Conservation (phyloP, 352 stramenopile species). For the Globisporangium orthogonon region DNA sequence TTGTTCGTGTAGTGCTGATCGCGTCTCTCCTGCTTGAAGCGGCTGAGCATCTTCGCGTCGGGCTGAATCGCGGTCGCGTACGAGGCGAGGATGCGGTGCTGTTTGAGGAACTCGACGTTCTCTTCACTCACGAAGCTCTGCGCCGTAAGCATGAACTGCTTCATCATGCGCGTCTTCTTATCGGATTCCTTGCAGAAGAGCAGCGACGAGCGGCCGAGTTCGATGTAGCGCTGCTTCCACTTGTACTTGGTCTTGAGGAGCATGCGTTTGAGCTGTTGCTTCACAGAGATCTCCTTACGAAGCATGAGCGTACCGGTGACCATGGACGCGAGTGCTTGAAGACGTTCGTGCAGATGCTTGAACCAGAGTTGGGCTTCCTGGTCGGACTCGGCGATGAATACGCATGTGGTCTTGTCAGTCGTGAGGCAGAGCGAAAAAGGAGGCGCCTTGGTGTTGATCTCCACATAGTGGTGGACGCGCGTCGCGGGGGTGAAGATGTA, state of each 20-base stretch:
- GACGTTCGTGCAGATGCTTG: slow-evolving; percentile 35
- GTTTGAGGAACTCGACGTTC: slow-evolving; percentile 40
- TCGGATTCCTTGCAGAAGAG: slow-evolving; percentile 43
- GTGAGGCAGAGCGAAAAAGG: slow-evolving; percentile 56
- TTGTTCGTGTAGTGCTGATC: slow-evolving; percentile 16
- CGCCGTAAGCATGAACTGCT: slow-evolving; percentile 57
- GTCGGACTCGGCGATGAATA: slow-evolving; percentile 52
- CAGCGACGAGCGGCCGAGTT: slow-evolving; percentile 48
- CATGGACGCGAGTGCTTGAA: slow-evolving; percentile 45
- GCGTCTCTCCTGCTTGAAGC: slow-evolving; percentile 25
- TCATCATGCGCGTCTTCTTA: slow-evolving; percentile 44
- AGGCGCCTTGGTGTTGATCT: slow-evolving; percentile 54
- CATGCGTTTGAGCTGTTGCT: slow-evolving; percentile 46
- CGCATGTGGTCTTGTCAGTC: slow-evolving; percentile 46
- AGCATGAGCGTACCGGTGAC: slow-evolving; percentile 40
- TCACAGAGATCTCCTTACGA: slow-evolving; percentile 38
- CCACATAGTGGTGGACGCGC: slow-evolving; percentile 46
- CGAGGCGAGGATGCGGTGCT: slow-evolving; percentile 25
- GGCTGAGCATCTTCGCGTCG: slow-evolving; percentile 22
- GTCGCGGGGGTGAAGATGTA: slow-evolving; percentile 47
- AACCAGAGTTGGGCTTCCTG: slow-evolving; percentile 43
- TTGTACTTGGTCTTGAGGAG: slow-evolving; percentile 59
- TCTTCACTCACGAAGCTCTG: slow-evolving; percentile 55
- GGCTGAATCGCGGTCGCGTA: slow-evolving; percentile 34
- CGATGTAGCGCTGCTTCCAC: slow-evolving; percentile 49